These are phyloP conservation scores for Sarocladiaceae sp. DNA, from an alignment of 2,329 filamentous ascomycete species.

Conservation along the genomic window DNA sequence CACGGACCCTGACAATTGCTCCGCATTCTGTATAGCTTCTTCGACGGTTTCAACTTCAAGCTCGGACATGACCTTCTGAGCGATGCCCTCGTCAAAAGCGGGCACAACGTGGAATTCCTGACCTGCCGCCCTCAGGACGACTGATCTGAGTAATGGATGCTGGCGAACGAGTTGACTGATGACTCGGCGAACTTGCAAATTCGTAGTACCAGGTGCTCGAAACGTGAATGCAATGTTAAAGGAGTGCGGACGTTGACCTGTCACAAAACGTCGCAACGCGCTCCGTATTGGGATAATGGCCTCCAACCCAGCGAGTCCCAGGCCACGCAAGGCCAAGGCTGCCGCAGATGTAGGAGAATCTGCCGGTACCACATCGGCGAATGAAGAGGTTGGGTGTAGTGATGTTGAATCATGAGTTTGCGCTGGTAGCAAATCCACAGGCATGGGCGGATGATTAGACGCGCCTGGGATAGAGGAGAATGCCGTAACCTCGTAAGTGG, in stretches of 20 bases:
- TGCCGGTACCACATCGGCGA: no score
- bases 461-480: no score
- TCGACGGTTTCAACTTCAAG: constrained; percentile 17
- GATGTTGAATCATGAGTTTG: no score
- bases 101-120: constrained; percentile 25
- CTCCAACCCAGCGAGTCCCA: constrained; percentile 20
- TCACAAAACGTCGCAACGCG: constrained; percentile 23
- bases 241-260: constrained; percentile 28
- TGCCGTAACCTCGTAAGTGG: no score
- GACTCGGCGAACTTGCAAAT: constrained; percentile 21
- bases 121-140: constrained; percentile 19
- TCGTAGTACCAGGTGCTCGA: constrained; percentile 16
- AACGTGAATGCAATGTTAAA: constrained; percentile 30
- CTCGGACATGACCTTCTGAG: constrained; percentile 21
- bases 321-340: constrained; percentile 13
- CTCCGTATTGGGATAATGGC: constrained; percentile 25
- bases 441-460: no score
- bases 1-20: constrained; percentile 14
- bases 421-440: no score
- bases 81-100: constrained; percentile 16
- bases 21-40: constrained; percentile 17
- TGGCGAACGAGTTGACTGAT: constrained; percentile 22
- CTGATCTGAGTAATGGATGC: constrained; percentile 24
- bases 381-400: no score
- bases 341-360: no score